Conservation (phyloP, 345 rosid species). For the Salix koriyanagi region DNA sequence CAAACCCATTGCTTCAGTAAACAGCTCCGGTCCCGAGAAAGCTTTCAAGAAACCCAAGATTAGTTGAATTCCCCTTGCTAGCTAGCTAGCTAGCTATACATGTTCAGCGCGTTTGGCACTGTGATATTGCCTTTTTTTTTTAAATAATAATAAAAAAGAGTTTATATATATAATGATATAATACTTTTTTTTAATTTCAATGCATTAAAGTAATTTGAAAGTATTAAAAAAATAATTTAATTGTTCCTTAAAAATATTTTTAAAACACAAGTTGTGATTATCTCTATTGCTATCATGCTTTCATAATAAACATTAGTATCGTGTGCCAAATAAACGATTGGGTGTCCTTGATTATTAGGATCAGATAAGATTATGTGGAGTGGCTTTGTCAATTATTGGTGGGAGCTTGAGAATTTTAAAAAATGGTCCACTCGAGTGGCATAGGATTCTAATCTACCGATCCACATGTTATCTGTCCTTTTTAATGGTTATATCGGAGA, state of each 20-base stretch:
- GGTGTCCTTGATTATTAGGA: neutral
- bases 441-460: conserved; percentile 50
- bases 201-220: too few relatives aligned
- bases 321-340: conserved; percentile 8
- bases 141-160: too few relatives aligned
- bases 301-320: conserved; percentile 5
- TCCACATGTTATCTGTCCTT: conserved; percentile 32
- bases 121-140: too few relatives aligned
- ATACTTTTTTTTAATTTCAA: too few relatives aligned
- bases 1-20: conserved; percentile 12
- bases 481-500: conserved; percentile 7
- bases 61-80: conserved; percentile 29
- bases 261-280: too few relatives aligned
- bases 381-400: conserved; percentile 38
- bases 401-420: conserved; percentile 13
- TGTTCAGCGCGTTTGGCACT: neutral
- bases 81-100: neutral
- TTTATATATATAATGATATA: too few relatives aligned
- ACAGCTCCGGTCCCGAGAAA: conserved; percentile 35
- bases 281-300: conserved; percentile 3
- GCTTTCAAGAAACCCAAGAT: conserved; percentile 12
- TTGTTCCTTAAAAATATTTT: too few relatives aligned
- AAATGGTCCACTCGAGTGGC: conserved; percentile 35
- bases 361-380: neutral
- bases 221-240: too few relatives aligned